A percentile compares a stretch with the other conserved stretches of the same genome.
Evolutionary conservation across 1,284 basidiomycete genomes (phyloP).

Genomic region (Sporisorium sorghi): DNA sequence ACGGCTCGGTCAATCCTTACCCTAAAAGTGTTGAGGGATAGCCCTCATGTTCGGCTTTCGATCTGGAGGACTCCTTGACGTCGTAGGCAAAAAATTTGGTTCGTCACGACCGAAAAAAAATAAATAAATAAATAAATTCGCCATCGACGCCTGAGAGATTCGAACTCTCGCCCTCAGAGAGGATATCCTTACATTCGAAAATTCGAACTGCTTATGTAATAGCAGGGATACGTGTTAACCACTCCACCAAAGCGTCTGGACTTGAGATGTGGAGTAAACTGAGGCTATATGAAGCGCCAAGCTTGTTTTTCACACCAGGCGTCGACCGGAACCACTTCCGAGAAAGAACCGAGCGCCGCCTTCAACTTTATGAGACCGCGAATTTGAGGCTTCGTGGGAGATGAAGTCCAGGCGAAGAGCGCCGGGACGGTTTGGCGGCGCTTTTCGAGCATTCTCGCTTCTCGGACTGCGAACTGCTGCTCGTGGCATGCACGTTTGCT

Average conservation of each 20-base stretch:
- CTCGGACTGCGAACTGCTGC: no score
- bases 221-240: constrained; percentile 60
- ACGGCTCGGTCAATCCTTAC: constrained; percentile 6
- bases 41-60: constrained; percentile 8
- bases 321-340: neutral
- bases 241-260: constrained; percentile 51
- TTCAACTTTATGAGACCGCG: no score
- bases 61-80: constrained; percentile 13
- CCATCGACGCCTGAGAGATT: constrained; percentile 56
- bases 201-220: constrained; percentile 22
- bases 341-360: neutral
- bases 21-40: constrained; percentile 16
- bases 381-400: no score
- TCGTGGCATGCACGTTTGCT: no score
- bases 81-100: constrained; percentile 18
- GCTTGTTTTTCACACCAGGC: no score
- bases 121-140: no score
- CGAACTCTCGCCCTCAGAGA: constrained; percentile 60
- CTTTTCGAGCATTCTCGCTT: no score
- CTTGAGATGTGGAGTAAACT: constrained; percentile 8
- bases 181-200: constrained; percentile 45
- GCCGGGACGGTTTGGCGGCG: no score
- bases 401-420: no score
- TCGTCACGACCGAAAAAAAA: constrained; percentile 16
- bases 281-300: no score